A percentile compares a stretch with the other conserved stretches of the same genome.
Conservation (phyloP, 441 rosid genomes). For the Gossypium gossypioides region DNA sequence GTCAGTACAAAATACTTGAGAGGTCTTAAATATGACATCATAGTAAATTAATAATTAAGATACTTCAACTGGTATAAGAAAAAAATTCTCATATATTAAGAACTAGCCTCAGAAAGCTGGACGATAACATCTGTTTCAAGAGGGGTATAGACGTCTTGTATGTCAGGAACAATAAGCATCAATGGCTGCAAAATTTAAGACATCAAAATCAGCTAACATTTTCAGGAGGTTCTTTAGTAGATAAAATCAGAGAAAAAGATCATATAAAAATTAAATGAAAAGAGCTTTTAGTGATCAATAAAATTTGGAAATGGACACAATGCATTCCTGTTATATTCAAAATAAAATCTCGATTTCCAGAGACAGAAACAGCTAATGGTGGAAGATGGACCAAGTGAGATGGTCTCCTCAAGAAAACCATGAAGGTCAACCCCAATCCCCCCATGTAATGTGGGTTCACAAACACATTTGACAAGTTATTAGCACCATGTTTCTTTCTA, state of each 20-base stretch:
- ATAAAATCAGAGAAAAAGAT: neutral
- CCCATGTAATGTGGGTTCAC: neutral
- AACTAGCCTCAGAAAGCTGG: conserved; percentile 71
- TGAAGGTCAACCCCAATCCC: neutral
- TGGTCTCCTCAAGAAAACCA: neutral
- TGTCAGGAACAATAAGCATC: conserved; percentile 83
- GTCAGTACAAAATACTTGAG: neutral
- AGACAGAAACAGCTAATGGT: neutral
- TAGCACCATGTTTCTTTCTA: neutral
- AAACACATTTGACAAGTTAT: neutral
- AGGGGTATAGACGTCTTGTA: conserved; percentile 82
- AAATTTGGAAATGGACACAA: neutral
- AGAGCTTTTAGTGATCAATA: neutral
- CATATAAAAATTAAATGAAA: neutral
- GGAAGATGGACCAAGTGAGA: neutral
- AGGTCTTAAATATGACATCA: neutral
- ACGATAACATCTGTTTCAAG: conserved; percentile 75
- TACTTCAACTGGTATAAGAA: neutral
- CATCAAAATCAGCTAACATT: conserved; percentile 20
- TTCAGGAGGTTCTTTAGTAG: neutral
- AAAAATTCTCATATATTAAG: neutral
- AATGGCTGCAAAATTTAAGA: conserved; percentile 51
- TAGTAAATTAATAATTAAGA: neutral
- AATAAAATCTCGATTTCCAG: neutral
- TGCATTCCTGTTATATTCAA: neutral